phyloP scores from a whole-genome alignment of 2,329 filamentous ascomycete genomes.

The Fusarium decemcellulare region DNA sequence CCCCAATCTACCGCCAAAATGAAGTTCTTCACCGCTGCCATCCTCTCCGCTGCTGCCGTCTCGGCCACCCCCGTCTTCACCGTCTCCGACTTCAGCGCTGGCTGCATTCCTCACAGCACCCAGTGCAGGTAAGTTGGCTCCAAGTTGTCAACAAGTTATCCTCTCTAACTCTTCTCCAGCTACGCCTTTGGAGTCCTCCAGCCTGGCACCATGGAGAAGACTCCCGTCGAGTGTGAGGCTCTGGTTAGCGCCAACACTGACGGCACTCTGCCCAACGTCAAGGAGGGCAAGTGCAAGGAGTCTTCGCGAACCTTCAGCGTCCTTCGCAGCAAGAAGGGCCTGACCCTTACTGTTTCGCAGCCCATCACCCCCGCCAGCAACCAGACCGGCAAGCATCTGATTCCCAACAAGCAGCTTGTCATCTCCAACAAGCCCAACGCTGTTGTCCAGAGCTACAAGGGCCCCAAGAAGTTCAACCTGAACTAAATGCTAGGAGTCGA shows the following conservation, averaged over 20 bases:
- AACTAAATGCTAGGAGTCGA: not conserved
- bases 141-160: not conserved
- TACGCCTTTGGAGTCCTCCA: conserved; percentile 35
- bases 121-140: conserved; percentile 24
- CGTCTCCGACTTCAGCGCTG: conserved; percentile 27
- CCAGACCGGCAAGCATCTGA: conserved; percentile 45
- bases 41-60: conserved; percentile 25
- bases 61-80: conserved; percentile 14
- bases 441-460: conserved; percentile 48
- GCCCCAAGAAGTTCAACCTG: conserved; percentile 36
- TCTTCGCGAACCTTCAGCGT: conserved; percentile 51
- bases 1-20: conserved; percentile 21
- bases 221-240: conserved; percentile 41
- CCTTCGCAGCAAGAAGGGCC: conserved; percentile 38
- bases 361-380: conserved; percentile 44
- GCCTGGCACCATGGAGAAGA: conserved; percentile 45
- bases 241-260: conserved; percentile 32
- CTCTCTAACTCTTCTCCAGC: not conserved
- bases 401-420: conserved; percentile 44
- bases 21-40: conserved; percentile 34
- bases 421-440: conserved; percentile 44
- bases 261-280: conserved; percentile 49
- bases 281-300: conserved; percentile 45
- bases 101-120: conserved; percentile 21
- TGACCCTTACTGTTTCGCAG: conserved; percentile 47